Conservation (phyloP, 1,139 yeast genomes). For the Zygosaccharomyces pseudobailii region DNA sequence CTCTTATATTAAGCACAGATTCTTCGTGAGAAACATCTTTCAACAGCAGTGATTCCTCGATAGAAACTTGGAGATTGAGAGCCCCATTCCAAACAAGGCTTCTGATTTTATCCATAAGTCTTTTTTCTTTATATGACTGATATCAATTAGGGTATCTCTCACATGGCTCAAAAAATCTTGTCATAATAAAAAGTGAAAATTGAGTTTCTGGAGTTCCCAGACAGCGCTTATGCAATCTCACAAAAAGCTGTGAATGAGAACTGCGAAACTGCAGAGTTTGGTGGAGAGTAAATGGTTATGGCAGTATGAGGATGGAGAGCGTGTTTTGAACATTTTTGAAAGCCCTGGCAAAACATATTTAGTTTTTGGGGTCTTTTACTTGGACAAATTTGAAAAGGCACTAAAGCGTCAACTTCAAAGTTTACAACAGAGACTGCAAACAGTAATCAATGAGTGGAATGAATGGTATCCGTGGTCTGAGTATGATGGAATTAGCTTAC, state of each 20-base stretch:
- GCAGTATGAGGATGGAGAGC: conserved; percentile 23
- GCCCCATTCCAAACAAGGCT: conserved; percentile 52
- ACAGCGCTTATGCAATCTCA: background rate
- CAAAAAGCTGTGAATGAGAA: conserved; percentile 2
- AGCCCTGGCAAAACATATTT: conserved; percentile 21
- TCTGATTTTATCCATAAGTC: conserved; percentile 34
- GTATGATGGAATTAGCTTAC: conserved; percentile 21
- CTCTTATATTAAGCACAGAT: conserved; percentile 16
- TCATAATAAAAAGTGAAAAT: background rate
- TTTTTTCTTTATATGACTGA: background rate
- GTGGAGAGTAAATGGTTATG: conserved; percentile 21
- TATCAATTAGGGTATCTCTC: too few species aligned
- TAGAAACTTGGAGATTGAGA: conserved; percentile 39
- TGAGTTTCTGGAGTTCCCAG: background rate
- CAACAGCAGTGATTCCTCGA: conserved; percentile 20
- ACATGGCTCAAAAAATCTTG: background rate
- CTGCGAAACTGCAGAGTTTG: conserved; percentile 5
- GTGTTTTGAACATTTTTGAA: conserved; percentile 17
- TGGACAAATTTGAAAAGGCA: conserved; percentile 21
- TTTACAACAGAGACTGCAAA: conserved; percentile 22
- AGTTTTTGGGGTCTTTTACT: conserved; percentile 27
- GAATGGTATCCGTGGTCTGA: conserved; percentile 42
- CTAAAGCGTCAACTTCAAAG: conserved; percentile 13
- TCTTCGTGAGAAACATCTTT: conserved; percentile 9
- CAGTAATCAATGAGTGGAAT: conserved; percentile 39